Percentiles rank a stretch among this genome's conserved stretches.
phyloP scores from a whole-genome alignment of 305 asterid species.

The Galium porrigens region DNA sequence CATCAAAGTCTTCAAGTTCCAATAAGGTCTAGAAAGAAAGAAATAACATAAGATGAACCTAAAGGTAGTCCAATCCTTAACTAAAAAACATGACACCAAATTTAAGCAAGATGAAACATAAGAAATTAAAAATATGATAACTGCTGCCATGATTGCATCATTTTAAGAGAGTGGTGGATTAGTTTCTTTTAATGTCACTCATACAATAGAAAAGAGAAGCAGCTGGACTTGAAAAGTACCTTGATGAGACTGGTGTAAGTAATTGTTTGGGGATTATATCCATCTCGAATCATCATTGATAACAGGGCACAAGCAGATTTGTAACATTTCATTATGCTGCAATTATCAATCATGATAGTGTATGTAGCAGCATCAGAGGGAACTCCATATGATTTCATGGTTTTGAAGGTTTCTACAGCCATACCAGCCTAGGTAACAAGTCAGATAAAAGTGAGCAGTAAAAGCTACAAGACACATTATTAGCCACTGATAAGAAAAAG shows the following conservation, averaged over 20 bases:
- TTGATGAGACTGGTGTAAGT: constrained; percentile 51
- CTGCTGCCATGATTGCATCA: background rate
- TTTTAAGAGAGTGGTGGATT: background rate
- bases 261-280: constrained; percentile 31
- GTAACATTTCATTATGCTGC: constrained; percentile 39
- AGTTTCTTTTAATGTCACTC: background rate
- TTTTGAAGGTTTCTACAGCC: constrained; percentile 51
- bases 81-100: background rate
- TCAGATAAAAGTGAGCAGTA: constrained; percentile 7
- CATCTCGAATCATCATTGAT: constrained; percentile 61
- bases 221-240: constrained; percentile 28
- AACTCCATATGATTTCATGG: constrained; percentile 44
- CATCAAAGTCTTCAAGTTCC: constrained; percentile 34
- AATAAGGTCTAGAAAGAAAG: constrained; percentile 35
- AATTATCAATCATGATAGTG: constrained; percentile 55
- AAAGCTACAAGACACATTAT: background rate
- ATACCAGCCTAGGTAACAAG: constrained; percentile 29
- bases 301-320: constrained; percentile 56
- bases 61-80: background rate
- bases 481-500: background rate
- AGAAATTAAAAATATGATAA: background rate
- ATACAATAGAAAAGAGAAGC: background rate
- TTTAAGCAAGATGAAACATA: background rate
- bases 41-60: constrained; percentile 11
- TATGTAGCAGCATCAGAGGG: constrained; percentile 43